Base-by-base conservation (phyloP, 805 yeast genomes). In the Debaryomyces maramus region DNA sequence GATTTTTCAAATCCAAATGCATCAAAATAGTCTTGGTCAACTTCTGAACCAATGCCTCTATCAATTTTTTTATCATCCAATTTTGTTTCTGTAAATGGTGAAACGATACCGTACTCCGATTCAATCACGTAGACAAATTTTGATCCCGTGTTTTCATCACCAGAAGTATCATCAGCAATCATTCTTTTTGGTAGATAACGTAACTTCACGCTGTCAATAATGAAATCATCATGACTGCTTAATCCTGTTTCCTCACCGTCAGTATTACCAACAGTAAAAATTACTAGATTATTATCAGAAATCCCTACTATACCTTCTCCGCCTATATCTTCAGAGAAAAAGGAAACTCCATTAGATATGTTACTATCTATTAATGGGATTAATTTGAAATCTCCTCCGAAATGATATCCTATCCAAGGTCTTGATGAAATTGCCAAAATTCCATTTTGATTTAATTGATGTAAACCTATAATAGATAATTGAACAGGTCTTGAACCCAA, bases 401-500 rank as follows among this genome's bases (percentile, higher is more conserved):
- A 28, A n/a, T 63, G 57, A 47, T 70, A 73, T 0, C 81, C 78
- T 6, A 80, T 44, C 78, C 85, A 84, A 0, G 83, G 58, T 33
- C 75, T 63, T 0, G 83, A 61, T 3, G 85, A 78, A 10, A 77
- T 52, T 0, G 82, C 82, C 23, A 77, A 48, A 2, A 79, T 58
- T 2, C 64, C 66, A 9, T 61, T 56, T 35, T 62, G 61, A 3
- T 54, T 35, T 6, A 41, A 22, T 2, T 38, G 31, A 14, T 46
- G 43, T 8, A 50, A 38, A 23, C 44, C 53, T 8, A 78, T 52
- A 7, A 53, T 48, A 2, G 78, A 64, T 3, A 89, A 59, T 2
- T 53, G 51, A 0, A 89, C 83, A 0, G 85, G 79, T 29, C 72
- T 71, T 0, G 85, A 73, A 0, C 98, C 98, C 20, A 88, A 57